Evolutionary conservation across 805 yeast genomes (phyloP).

Genomic region (Lipomyces kockii): DNA sequence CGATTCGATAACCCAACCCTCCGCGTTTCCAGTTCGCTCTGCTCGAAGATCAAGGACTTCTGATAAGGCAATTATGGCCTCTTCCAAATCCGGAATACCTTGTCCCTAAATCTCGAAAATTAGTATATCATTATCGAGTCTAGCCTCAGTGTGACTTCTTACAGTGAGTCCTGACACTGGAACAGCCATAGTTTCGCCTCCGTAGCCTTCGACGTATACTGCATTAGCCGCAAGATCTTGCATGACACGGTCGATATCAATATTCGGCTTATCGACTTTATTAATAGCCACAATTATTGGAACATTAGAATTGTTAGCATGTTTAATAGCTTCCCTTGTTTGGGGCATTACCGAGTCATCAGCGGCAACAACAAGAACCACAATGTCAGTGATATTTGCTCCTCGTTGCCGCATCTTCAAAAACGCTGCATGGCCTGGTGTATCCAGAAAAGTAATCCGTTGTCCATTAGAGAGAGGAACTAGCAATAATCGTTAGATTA

Average conservation of each 20-base stretch:
- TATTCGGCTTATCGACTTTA: slow-evolving; percentile 83
- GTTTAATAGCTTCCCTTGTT: slow-evolving; percentile 92
- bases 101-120: slow-evolving; percentile 48
- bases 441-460: slow-evolving; percentile 86
- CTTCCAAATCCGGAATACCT: slow-evolving; percentile 89
- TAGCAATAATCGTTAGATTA: not conserved
- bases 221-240: slow-evolving; percentile 77
- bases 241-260: slow-evolving; percentile 74
- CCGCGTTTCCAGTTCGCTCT: slow-evolving; percentile 55
- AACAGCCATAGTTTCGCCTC: slow-evolving; percentile 92
- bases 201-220: slow-evolving; percentile 86
- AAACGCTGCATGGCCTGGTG: slow-evolving; percentile 98
- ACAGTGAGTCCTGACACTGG: slow-evolving; percentile 80
- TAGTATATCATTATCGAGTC: too few relatives aligned
- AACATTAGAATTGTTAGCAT: slow-evolving; percentile 79
- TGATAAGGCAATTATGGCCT: slow-evolving; percentile 80
- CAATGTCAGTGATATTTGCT: slow-evolving; percentile 90
- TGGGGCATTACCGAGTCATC: slow-evolving; percentile 99
- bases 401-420: slow-evolving; percentile 96
- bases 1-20: slow-evolving; percentile 91
- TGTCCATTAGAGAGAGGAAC: slow-evolving; percentile 81
- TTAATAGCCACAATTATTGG: slow-evolving; percentile 90
- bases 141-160: slow-evolving; percentile 44
- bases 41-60: slow-evolving; percentile 82
- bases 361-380: slow-evolving; percentile 91